These are phyloP conservation scores for Penicillium maclennaniae DNA, from an alignment of 495 filamentous ascomycete species.

Conservation along the genomic window DNA sequence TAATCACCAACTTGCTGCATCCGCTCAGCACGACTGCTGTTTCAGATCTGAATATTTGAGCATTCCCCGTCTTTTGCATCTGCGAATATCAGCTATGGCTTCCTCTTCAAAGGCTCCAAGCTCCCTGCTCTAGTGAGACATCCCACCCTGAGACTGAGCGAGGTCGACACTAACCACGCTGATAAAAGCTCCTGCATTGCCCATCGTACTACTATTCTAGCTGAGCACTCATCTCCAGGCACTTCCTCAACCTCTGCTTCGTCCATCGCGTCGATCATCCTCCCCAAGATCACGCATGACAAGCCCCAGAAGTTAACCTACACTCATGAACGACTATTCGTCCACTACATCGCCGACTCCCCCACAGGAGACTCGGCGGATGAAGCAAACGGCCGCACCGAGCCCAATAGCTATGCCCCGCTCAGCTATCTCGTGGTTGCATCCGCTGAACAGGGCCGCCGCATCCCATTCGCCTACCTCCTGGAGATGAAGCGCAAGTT, in stretches of 20 bases:
- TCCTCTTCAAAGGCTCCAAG: constrained; percentile 74
- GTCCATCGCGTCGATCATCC: constrained; percentile 88
- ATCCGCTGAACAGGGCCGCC: constrained; percentile 69
- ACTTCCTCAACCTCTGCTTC: constrained; percentile 68
- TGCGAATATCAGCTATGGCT: constrained; percentile 50
- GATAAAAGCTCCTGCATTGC: constrained; percentile 77
- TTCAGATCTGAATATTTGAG: neutral
- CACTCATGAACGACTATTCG: constrained; percentile 83
- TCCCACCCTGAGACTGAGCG: neutral
- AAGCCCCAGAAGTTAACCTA: constrained; percentile 87
- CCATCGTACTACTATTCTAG: constrained; percentile 83
- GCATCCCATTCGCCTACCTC: constrained; percentile 89
- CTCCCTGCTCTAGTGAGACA: constrained; percentile 70
- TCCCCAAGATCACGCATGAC: constrained; percentile 86
- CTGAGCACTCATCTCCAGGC: constrained; percentile 76
- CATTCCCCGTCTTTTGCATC: neutral
- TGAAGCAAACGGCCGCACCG: constrained; percentile 24
- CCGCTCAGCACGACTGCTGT: neutral
- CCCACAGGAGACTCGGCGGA: constrained; percentile 55
- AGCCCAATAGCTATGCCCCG: constrained; percentile 61
- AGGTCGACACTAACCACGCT: constrained; percentile 11
- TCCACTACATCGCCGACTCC: constrained; percentile 91
- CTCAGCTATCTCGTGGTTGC: constrained; percentile 85
- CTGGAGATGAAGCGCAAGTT: constrained; percentile 90
- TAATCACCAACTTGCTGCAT: constrained; percentile 2